Evolutionary conservation across 345 rosid species (phyloP).

Genomic region (Excoecaria cochinchinensis): DNA sequence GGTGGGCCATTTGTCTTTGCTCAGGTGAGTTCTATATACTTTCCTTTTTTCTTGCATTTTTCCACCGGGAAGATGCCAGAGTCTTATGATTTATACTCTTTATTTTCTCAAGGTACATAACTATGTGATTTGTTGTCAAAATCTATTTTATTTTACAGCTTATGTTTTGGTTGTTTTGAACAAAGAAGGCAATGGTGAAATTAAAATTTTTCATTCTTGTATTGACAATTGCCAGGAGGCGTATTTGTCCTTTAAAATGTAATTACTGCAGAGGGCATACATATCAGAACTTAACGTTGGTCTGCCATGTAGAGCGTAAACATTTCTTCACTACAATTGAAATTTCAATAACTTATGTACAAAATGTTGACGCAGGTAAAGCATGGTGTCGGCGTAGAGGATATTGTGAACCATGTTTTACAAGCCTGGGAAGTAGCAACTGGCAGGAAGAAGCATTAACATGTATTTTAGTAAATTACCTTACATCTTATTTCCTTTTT

Average conservation of each 20-base stretch:
- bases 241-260: not conserved
- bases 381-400: conserved; percentile 76
- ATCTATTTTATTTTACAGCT: not conserved
- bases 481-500: no score
- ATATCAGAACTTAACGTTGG: not conserved
- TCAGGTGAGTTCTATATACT: conserved; percentile 48
- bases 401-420: conserved; percentile 68
- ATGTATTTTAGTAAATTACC: not conserved
- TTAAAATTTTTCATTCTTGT: not conserved
- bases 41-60: not conserved
- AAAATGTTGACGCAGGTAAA: conserved; percentile 41
- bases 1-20: conserved; percentile 96
- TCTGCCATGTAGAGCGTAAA: not conserved
- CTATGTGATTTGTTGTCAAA: not conserved
- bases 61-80: not conserved
- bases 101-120: not conserved
- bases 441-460: conserved; percentile 25
- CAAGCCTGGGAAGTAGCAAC: conserved; percentile 82
- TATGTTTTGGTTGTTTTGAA: not conserved
- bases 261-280: not conserved
- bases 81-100: not conserved
- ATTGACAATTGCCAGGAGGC: not conserved
- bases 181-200: no score
- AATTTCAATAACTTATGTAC: not conserved
- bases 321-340: not conserved